Percentiles rank a stretch among this genome's conserved stretches.
phyloP scores from a whole-genome alignment of 306 rosid genomes.

The Vigna hirtella region DNA sequence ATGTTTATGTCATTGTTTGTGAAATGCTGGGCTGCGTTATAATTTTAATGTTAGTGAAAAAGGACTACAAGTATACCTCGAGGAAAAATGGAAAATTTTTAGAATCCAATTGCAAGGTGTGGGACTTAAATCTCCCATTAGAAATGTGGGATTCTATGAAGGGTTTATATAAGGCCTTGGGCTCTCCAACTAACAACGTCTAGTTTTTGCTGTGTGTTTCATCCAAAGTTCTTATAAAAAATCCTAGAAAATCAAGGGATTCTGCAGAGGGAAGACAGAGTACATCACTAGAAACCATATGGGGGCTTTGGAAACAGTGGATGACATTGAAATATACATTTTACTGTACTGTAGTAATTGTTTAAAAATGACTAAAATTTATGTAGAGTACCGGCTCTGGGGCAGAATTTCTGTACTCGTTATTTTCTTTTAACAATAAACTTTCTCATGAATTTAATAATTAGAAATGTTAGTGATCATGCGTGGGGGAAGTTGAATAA shows the following conservation, averaged over 20 bases:
- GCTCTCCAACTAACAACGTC: neutral
- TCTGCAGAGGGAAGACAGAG: neutral
- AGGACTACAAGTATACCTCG: neutral
- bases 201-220: neutral
- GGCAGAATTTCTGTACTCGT: neutral
- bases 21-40: slow-evolving; percentile 23
- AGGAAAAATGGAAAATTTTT: neutral
- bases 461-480: slow-evolving; percentile 5
- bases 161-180: neutral
- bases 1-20: slow-evolving; percentile 20
- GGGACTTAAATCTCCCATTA: neutral
- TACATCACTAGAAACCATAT: neutral
- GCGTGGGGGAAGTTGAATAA: neutral
- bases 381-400: neutral
- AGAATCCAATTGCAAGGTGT: neutral
- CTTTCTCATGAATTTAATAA: slow-evolving; percentile 36
- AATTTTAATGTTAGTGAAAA: neutral
- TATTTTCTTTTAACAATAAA: neutral
- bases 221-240: slow-evolving; percentile 2
- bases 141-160: neutral
- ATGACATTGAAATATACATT: slow-evolving; percentile 7
- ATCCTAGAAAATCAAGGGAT: neutral
- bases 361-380: neutral
- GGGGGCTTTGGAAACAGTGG: neutral
- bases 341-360: neutral